phyloP scores from a whole-genome alignment of 768 basidiomycete genomes.

The Fomitopsis pulvina region DNA sequence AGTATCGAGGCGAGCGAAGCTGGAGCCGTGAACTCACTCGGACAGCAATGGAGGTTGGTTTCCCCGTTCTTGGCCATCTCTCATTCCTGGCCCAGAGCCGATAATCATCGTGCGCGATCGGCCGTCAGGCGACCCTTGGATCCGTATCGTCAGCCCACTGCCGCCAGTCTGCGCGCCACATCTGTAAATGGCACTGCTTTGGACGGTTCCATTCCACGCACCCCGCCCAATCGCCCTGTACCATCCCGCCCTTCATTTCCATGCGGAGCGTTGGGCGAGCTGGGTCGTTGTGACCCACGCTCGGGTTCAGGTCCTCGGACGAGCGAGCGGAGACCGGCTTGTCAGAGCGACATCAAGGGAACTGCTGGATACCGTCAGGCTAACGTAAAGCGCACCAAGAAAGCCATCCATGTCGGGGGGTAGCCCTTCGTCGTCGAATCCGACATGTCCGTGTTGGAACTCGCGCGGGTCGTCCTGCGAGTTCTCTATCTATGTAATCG shows the following conservation, averaged over 20 bases:
- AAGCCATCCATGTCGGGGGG: constrained; percentile 35
- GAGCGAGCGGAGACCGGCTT: constrained; percentile 16
- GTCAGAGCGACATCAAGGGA: background rate
- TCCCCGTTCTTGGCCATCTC: constrained; percentile 12
- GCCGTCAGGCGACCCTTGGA: constrained; percentile 16
- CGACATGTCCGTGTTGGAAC: constrained; percentile 35
- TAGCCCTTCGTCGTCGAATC: constrained; percentile 20
- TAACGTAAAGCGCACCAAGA: constrained; percentile 34
- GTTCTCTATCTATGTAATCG: constrained; percentile 56
- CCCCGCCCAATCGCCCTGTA: constrained; percentile 1
- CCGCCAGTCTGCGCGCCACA: constrained; percentile 3
- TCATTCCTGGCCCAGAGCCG: constrained; percentile 26
- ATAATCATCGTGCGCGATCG: constrained; percentile 30
- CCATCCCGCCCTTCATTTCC: background rate
- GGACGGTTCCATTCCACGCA: background rate
- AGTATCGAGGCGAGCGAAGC: constrained; percentile 22
- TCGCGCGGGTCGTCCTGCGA: constrained; percentile 68
- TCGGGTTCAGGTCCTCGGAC: constrained; percentile 5
- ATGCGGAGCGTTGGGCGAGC: constrained; percentile 2
- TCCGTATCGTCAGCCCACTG: constrained; percentile 14
- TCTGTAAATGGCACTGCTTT: background rate
- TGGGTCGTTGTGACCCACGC: background rate
- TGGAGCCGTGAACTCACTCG: constrained; percentile 11
- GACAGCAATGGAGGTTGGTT: constrained; percentile 8
- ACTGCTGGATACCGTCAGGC: background rate